These are phyloP conservation scores for Colletotrichum acutatum DNA, from an alignment of 2,329 filamentous ascomycete species.

Conservation along the genomic window DNA sequence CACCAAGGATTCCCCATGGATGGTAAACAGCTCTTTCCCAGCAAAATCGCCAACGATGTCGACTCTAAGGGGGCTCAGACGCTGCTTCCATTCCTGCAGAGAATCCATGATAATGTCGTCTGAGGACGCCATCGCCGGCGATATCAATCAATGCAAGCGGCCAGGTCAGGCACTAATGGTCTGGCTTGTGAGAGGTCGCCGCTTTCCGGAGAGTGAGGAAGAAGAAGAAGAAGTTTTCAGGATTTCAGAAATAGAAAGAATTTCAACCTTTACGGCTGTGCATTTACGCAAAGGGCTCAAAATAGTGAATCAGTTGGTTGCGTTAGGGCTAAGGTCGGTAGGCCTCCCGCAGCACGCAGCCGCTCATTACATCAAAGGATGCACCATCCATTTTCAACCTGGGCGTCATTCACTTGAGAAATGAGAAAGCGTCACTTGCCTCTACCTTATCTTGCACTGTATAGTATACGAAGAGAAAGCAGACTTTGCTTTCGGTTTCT, in stretches of 20 bases:
- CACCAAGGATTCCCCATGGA: slow-evolving; percentile 80
- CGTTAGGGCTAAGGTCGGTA: background rate
- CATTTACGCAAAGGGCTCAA: background rate
- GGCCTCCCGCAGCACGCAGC: background rate
- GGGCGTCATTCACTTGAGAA: no score
- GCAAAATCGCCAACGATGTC: slow-evolving; percentile 82
- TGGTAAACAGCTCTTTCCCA: slow-evolving; percentile 76
- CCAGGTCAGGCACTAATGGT: background rate
- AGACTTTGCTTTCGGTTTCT: no score
- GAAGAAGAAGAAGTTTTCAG: background rate
- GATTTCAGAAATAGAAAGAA: background rate
- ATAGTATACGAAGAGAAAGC: no score
- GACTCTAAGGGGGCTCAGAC: slow-evolving; percentile 49
- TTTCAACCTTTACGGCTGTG: background rate
- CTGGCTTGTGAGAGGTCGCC: background rate
- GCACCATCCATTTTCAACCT: no score
- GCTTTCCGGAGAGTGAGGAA: background rate
- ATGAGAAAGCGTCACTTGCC: no score
- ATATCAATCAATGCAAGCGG: background rate
- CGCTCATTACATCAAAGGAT: background rate
- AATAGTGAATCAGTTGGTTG: background rate
- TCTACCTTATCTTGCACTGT: no score
- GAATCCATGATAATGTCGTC: background rate
- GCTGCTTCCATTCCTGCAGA: slow-evolving; percentile 1
- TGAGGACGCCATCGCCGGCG: background rate